Evolutionary conservation across 352 stramenopile species (phyloP).

Genomic region (Phytophthora boehmeriae): DNA sequence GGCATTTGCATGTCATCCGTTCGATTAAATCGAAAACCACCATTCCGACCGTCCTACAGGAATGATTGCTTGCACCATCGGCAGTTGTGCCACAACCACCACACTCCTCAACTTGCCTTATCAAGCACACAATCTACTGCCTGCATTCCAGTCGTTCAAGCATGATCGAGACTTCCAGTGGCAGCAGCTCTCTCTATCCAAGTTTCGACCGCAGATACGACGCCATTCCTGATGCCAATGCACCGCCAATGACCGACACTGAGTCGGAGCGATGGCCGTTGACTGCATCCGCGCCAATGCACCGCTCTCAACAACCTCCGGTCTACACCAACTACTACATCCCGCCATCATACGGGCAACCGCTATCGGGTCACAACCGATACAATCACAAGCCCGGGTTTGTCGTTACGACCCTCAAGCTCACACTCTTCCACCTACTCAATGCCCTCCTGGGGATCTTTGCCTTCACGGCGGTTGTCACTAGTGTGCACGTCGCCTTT

Average conservation of each 20-base stretch:
- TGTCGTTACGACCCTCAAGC: slow-evolving; percentile 48
- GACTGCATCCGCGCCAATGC: slow-evolving; percentile 12
- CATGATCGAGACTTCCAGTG: slow-evolving; percentile 24
- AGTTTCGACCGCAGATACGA: slow-evolving; percentile 14
- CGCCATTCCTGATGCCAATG: slow-evolving; percentile 10
- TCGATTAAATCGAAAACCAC: too few species aligned
- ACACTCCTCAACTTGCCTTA: slow-evolving; percentile 16
- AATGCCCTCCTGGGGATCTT: slow-evolving; percentile 63
- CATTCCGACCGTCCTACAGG: background rate
- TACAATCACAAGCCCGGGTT: slow-evolving; percentile 29
- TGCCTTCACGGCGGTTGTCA: slow-evolving; percentile 54
- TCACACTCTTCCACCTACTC: slow-evolving; percentile 63
- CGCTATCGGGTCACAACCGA: slow-evolving; percentile 15
- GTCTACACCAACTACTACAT: slow-evolving; percentile 37
- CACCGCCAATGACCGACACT: slow-evolving; percentile 13
- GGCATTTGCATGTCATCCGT: too few species aligned
- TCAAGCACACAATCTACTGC: background rate
- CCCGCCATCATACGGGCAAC: slow-evolving; percentile 26
- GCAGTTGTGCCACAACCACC: background rate
- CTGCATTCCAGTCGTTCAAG: background rate
- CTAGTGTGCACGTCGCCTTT: slow-evolving; percentile 38
- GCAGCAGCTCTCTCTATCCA: slow-evolving; percentile 27
- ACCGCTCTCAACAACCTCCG: slow-evolving; percentile 12
- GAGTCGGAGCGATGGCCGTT: slow-evolving; percentile 30
- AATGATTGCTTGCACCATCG: slow-evolving; percentile 10